Percentiles rank a stretch among this genome's conserved stretches.
Conservation (phyloP, 768 basidiomycete species). For the Tricholomella constricta region DNA sequence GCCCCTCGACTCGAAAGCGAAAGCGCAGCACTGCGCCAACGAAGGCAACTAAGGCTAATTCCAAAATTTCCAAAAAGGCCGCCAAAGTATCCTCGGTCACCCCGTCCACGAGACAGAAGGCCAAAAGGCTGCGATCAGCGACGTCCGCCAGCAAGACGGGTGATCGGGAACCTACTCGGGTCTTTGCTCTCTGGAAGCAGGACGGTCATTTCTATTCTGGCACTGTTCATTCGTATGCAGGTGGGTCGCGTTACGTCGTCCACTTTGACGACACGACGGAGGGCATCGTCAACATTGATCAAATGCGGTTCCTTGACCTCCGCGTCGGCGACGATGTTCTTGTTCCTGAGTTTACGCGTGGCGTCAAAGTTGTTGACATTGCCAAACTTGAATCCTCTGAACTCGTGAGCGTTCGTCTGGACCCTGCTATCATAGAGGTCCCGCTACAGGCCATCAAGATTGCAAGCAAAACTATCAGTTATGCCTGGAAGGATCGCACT, state of each 20-base stretch:
- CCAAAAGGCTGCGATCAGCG: slow-evolving; percentile 42
- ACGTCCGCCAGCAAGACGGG: slow-evolving; percentile 23
- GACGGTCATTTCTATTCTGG: slow-evolving; percentile 67
- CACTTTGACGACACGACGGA: slow-evolving; percentile 68
- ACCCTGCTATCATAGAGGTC: slow-evolving; percentile 39
- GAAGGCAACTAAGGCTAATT: slow-evolving; percentile 23
- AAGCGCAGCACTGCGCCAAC: slow-evolving; percentile 34
- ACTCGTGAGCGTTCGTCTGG: slow-evolving; percentile 39
- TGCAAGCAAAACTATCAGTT: slow-evolving; percentile 48
- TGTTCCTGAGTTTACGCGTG: slow-evolving; percentile 29
- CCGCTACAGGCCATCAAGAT: slow-evolving; percentile 47
- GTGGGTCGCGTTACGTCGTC: slow-evolving; percentile 42
- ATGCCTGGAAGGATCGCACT: slow-evolving; percentile 55
- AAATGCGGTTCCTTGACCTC: slow-evolving; percentile 56
- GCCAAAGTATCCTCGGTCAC: slow-evolving; percentile 30
- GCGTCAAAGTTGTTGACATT: slow-evolving; percentile 35
- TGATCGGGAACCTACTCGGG: slow-evolving; percentile 45
- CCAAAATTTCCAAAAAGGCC: slow-evolving; percentile 22
- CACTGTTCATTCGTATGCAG: slow-evolving; percentile 41
- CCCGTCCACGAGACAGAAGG: slow-evolving; percentile 33
- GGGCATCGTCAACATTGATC: slow-evolving; percentile 46
- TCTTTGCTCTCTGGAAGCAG: slow-evolving; percentile 70
- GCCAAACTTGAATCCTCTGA: slow-evolving; percentile 29
- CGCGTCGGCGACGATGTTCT: slow-evolving; percentile 60
- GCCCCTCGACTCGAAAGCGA: slow-evolving; percentile 44